These are phyloP conservation scores for Prunus kanzakura DNA, from an alignment of 306 rosid genomes.

Conservation along the genomic window DNA sequence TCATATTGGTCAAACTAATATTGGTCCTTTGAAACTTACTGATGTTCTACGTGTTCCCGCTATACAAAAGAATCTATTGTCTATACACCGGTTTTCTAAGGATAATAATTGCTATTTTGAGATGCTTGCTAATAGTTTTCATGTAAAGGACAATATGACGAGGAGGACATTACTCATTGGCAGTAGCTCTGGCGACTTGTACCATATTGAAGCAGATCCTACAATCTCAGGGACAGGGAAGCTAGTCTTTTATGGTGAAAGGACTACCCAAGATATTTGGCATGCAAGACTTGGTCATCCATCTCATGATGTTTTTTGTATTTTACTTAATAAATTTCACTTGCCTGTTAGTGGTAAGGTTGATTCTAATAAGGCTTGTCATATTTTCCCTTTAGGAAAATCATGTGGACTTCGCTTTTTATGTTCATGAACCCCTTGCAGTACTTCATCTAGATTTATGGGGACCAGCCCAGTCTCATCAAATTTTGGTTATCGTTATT, in stretches of 20 bases:
- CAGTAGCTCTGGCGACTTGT: neutral
- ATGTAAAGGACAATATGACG: neutral
- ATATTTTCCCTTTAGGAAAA: neutral
- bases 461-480: neutral
- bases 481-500: neutral
- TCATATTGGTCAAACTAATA: no score
- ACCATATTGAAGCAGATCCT: neutral
- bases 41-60: neutral
- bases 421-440: neutral
- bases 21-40: no score
- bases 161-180: neutral
- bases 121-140: neutral
- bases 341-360: neutral
- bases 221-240: neutral
- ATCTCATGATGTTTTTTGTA: neutral
- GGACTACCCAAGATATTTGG: neutral
- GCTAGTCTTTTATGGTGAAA: neutral
- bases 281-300: neutral
- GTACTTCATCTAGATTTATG: neutral
- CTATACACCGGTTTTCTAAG: neutral
- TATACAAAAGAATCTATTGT: neutral
- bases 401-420: neutral
- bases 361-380: neutral
- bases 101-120: neutral
- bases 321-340: no score